Conservation (phyloP, 345 rosid genomes). For the Hibiscus syriacus region DNA sequence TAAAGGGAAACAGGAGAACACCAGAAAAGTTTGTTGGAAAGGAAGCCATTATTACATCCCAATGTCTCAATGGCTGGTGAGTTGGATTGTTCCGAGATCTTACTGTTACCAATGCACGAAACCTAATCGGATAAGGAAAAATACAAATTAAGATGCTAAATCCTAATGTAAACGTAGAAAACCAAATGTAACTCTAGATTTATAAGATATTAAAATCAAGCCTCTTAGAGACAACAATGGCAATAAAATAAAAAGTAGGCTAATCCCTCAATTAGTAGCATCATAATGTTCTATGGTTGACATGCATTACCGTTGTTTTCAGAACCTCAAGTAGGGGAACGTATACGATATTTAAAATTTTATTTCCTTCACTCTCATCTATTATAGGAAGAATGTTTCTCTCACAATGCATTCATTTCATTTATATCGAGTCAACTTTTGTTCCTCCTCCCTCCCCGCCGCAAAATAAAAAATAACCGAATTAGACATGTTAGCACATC, state of each 20-base stretch:
- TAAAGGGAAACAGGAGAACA: constrained; percentile 90
- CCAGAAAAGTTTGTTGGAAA: constrained; percentile 95
- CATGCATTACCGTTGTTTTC: not conserved
- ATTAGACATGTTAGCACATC: not conserved
- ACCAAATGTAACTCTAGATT: not conserved
- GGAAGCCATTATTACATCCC: constrained; percentile 94
- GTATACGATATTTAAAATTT: not conserved
- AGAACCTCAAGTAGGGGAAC: not conserved
- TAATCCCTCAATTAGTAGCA: not conserved
- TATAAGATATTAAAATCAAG: not conserved
- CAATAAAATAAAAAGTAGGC: not conserved
- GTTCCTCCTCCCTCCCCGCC: not conserved
- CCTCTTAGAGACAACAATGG: not conserved
- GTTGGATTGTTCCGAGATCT: constrained; percentile 12
- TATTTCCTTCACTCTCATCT: not conserved
- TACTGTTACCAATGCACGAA: too few relatives aligned
- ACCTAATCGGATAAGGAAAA: too few relatives aligned
- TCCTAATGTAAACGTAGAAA: not conserved
- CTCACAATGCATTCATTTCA: not conserved
- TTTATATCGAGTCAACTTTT: not conserved
- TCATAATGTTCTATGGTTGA: not conserved
- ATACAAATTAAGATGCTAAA: not conserved
- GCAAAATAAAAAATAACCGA: not conserved
- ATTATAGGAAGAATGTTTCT: not conserved
- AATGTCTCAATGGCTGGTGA: constrained; percentile 98